A percentile compares a stretch with the other conserved stretches of the same genome.
Evolutionary conservation across 2,329 filamentous ascomycete genomes (phyloP).

Genomic region (Lachnellula subtilissima): DNA sequence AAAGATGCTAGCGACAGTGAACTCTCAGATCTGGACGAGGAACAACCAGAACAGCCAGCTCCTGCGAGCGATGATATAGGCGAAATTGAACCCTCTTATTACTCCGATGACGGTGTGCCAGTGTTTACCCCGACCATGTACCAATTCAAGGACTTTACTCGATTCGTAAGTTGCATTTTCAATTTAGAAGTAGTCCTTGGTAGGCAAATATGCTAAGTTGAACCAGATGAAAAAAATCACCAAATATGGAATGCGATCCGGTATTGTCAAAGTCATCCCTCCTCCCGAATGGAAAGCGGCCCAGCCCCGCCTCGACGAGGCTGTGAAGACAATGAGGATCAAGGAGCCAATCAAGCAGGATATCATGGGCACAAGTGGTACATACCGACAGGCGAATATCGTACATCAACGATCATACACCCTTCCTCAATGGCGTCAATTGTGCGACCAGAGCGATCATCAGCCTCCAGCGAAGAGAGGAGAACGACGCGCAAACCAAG

Average conservation of each 20-base stretch:
- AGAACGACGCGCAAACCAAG: constrained; percentile 58
- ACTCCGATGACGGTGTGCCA: constrained; percentile 76
- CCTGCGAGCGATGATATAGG: constrained; percentile 58
- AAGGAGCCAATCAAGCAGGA: constrained; percentile 98
- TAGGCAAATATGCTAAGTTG: constrained; percentile 15
- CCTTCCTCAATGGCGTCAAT: constrained; percentile 87
- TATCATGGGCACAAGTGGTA: constrained; percentile 92
- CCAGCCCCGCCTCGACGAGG: constrained; percentile 73
- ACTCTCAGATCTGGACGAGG: constrained; percentile 56
- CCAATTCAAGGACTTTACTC: constrained; percentile 90
- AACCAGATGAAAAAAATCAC: constrained; percentile 71
- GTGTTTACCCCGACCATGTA: constrained; percentile 95
- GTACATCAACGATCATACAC: constrained; percentile 96
- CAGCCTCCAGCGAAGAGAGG: constrained; percentile 90
- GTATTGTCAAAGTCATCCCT: constrained; percentile 93
- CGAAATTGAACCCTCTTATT: constrained; percentile 79
- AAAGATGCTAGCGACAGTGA: constrained; percentile 59
- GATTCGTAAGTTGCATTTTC: constrained; percentile 61
- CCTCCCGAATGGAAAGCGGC: constrained; percentile 87
- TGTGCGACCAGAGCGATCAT: constrained; percentile 92
- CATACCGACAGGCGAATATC: constrained; percentile 95
- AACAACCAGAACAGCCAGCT: constrained; percentile 10
- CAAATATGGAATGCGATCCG: constrained; percentile 93
- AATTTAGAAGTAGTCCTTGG: neutral
- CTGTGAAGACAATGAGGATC: constrained; percentile 86